Base-by-base conservation (phyloP, 331 rosid species). In the Stylosanthes scabra region DNA sequence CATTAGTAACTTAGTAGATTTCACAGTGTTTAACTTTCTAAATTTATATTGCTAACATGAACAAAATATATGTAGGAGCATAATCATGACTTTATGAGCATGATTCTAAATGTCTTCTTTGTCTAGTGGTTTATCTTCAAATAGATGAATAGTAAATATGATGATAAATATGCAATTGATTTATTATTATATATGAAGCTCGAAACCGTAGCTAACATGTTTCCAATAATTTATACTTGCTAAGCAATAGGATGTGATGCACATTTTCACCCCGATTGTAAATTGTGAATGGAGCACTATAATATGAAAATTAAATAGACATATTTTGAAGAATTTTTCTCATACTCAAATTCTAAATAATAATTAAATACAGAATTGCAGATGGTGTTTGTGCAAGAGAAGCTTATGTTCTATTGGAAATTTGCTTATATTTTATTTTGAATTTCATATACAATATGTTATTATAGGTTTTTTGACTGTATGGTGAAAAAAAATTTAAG, bases 401-500 rank as follows among this genome's bases (percentile, higher is more conserved):
- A 49, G 68, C 47, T 25, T 55, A 34, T 34, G 49, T 63, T 74
- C 46, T 56, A 63, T 16, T 40, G 45, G 58, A 74, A 37, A 71
- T 52, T 65, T 42, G 7, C 72, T 20, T 29, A 72, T 34, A 52
- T 71, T 71, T 46, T 58, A 45, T 46, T 60, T 65, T 66, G 27
- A 59, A 41, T 81, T 71, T 57, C 27, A 13, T 55, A 37, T 51
- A 41, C 12, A 50, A n/a, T 59, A 11, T 34, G 68, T 41, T 70
- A 52, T 49, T 75, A 31, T 64, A 29, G 49, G 40, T 15, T 3
- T 9, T 41, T 44, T 49, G 42, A 51, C 71, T 75, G 57, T 41
- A 29, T 49, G 74, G 66, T 14, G 57, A 71, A 66, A 63, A n/a
- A 59, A n/a, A n/a, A n/a, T n/a, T n/a, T n/a, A n/a, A n/a, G n/a